phyloP scores from a whole-genome alignment of 225 moss, liverwort and hornwort species.

The Marchantia paleacea region DNA sequence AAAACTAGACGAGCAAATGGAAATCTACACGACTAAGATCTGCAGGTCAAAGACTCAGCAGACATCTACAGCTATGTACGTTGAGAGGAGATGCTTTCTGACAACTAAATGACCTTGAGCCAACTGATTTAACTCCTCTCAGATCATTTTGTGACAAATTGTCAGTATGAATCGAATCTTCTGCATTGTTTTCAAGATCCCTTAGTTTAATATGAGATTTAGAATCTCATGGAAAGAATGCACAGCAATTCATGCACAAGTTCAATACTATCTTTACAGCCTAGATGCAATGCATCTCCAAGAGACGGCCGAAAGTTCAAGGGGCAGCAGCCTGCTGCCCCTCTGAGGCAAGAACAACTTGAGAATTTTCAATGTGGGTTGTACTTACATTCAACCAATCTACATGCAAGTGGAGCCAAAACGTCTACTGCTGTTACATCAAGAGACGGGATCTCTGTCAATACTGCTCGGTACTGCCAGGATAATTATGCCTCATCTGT shows the following conservation, averaged over 20 bases:
- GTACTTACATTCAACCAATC: slow-evolving; percentile 3
- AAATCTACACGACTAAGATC: slow-evolving; percentile 6
- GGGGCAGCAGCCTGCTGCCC: background rate
- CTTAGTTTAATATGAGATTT: background rate
- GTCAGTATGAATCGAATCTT: background rate
- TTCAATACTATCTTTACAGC: slow-evolving; percentile 12
- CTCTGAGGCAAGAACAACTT: slow-evolving; percentile 8
- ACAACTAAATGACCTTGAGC: background rate
- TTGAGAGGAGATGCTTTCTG: background rate
- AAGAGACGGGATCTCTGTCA: background rate
- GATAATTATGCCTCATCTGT: slow-evolving; percentile 1
- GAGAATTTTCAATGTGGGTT: background rate
- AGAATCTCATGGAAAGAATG: background rate
- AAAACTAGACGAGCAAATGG: background rate
- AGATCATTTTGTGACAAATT: background rate
- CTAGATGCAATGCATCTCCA: slow-evolving; percentile 4
- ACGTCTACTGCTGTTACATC: background rate
- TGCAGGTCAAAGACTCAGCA: background rate
- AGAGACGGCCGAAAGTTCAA: slow-evolving; percentile 6
- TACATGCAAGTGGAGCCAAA: background rate
- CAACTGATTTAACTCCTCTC: background rate
- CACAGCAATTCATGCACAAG: slow-evolving; percentile 7
- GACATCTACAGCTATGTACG: background rate
- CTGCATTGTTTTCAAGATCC: background rate
- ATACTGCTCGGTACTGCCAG: background rate